Conservation (phyloP, 2,329 filamentous ascomycete genomes). For the Colletotrichum musae region DNA sequence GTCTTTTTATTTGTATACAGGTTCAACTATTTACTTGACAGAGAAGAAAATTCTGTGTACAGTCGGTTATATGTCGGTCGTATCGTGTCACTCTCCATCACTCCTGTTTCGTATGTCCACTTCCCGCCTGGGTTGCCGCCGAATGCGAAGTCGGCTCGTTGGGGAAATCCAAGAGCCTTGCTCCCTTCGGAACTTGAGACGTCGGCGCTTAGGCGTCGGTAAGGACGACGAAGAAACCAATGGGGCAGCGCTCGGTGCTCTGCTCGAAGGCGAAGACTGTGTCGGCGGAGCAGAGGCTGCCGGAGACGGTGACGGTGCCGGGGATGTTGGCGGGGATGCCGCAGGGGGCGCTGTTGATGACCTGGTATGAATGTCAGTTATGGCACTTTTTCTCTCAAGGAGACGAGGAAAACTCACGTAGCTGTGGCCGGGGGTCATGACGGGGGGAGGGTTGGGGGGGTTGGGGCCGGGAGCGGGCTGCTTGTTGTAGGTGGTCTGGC, state of each 20-base stretch:
- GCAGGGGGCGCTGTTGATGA: conserved; percentile 36
- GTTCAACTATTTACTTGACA: too few relatives aligned
- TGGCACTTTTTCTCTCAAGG: background rate
- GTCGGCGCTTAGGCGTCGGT: conserved; percentile 17
- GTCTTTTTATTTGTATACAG: too few relatives aligned
- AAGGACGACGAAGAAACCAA: conserved; percentile 35
- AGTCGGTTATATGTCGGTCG: too few relatives aligned
- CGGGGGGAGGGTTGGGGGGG: conserved; percentile 32
- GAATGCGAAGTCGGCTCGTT: too few relatives aligned
- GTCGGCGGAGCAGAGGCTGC: conserved; percentile 31
- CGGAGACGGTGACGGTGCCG: conserved; percentile 33
- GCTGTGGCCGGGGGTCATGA: conserved; percentile 34
- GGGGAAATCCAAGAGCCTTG: too few relatives aligned
- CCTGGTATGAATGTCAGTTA: background rate
- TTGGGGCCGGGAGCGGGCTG: conserved; percentile 35
- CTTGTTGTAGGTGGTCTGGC: conserved; percentile 33
- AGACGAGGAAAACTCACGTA: conserved; percentile 14
- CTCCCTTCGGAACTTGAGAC: too few relatives aligned
- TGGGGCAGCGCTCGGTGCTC: conserved; percentile 21
- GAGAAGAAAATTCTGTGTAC: too few relatives aligned
- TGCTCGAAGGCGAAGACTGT: conserved; percentile 32
- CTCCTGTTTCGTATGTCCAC: too few relatives aligned
- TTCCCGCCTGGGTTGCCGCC: too few relatives aligned
- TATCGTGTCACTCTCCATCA: too few relatives aligned
- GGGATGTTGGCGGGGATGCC: conserved; percentile 19